phyloP scores from a whole-genome alignment of 1,284 basidiomycete genomes.

The Thecaphora thlaspeos region DNA sequence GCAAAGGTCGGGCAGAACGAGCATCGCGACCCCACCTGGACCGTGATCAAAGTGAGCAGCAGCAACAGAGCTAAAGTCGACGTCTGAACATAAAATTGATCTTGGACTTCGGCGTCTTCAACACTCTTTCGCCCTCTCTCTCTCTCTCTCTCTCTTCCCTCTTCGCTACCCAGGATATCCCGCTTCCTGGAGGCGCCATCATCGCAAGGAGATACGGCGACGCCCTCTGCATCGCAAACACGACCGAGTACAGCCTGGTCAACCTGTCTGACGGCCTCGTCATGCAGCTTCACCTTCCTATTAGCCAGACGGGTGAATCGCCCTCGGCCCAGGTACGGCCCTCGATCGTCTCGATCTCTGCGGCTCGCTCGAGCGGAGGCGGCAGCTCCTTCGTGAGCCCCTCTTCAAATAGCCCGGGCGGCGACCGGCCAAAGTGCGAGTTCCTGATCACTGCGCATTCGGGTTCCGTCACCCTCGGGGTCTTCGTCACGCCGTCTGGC shows the following conservation, averaged over 20 bases:
- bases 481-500: slow-evolving; percentile 49
- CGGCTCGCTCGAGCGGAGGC: slow-evolving; percentile 5
- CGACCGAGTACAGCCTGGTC: slow-evolving; percentile 48
- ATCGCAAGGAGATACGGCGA: slow-evolving; percentile 47
- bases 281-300: slow-evolving; percentile 50
- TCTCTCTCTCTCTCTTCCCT: too few relatives aligned
- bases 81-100: too few relatives aligned
- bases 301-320: slow-evolving; percentile 47
- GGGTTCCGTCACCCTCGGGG: slow-evolving; percentile 46
- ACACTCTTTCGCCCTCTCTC: too few relatives aligned
- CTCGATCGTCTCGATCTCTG: slow-evolving; percentile 43
- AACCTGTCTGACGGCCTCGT: slow-evolving; percentile 34
- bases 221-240: slow-evolving; percentile 49
- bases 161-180: slow-evolving; percentile 22
- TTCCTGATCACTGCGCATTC: slow-evolving; percentile 55
- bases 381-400: slow-evolving; percentile 1
- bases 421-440: slow-evolving; percentile 19
- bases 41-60: slow-evolving; percentile 11
- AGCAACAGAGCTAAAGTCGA: too few relatives aligned
- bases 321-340: slow-evolving; percentile 49
- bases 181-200: slow-evolving; percentile 47
- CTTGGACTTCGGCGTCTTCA: too few relatives aligned
- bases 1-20: slow-evolving; percentile 37
- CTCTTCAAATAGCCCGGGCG: slow-evolving; percentile 1
- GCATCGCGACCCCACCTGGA: slow-evolving; percentile 37